A percentile compares a stretch with the other conserved stretches of the same genome.
phyloP scores from a whole-genome alignment of 345 rosid genomes.

The Rhodamnia argentea region DNA sequence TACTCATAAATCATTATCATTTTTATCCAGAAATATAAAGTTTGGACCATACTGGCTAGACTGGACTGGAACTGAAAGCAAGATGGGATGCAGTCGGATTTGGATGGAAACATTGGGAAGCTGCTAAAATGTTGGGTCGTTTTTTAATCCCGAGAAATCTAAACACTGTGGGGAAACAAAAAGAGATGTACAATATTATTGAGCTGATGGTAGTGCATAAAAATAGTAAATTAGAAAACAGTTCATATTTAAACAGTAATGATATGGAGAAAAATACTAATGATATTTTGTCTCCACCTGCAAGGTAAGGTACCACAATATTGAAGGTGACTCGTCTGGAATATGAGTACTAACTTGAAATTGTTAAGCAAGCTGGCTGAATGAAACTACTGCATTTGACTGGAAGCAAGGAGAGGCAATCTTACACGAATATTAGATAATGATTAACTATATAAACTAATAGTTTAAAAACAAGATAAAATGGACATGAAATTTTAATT shows the following conservation, averaged over 20 bases:
- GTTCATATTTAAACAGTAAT: background rate
- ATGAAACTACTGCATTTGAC: background rate
- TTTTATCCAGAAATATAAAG: background rate
- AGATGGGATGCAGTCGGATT: background rate
- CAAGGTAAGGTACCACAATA: background rate
- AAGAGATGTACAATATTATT: background rate
- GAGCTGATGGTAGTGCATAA: background rate
- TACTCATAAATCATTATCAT: background rate
- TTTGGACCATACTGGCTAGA: background rate
- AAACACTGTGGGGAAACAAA: background rate
- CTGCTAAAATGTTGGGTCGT: background rate
- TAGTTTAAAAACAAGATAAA: background rate
- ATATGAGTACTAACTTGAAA: background rate
- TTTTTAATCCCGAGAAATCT: background rate
- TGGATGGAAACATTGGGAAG: background rate
- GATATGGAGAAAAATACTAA: background rate
- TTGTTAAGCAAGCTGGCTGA: background rate
- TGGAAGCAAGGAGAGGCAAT: background rate
- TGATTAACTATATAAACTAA: background rate
- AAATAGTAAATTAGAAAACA: background rate
- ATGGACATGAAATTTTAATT: background rate
- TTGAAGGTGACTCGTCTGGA: background rate
- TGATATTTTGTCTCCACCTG: background rate
- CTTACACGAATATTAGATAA: background rate
- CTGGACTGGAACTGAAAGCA: background rate